phyloP scores from a whole-genome alignment of 139 green algal genomes.

The Chlamydomonas applanata region DNA sequence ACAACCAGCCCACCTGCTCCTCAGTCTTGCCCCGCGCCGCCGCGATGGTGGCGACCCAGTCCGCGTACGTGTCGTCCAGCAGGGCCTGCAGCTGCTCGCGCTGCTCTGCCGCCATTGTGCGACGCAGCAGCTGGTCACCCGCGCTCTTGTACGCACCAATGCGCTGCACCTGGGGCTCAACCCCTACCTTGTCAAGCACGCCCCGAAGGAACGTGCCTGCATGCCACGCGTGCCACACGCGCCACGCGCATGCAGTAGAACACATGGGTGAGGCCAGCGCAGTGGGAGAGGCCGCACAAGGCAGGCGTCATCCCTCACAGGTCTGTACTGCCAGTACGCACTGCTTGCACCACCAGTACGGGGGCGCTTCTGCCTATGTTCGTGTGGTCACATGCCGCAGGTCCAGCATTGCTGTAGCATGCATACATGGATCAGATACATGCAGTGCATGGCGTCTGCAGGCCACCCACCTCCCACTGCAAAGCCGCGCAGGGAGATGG shows the following conservation, averaged over 20 bases:
- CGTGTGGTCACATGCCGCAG: no score
- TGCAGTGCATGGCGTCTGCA: no score
- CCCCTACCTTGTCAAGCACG: slow-evolving; percentile 87
- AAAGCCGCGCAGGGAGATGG: slow-evolving; percentile 79
- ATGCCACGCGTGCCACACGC: neutral
- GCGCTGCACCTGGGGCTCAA: slow-evolving; percentile 79
- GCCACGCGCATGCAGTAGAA: neutral
- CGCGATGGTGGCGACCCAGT: slow-evolving; percentile 68
- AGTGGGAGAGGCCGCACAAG: no score
- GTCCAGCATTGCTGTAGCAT: no score
- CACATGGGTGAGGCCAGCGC: neutral
- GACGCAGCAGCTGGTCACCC: slow-evolving; percentile 91
- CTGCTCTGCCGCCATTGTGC: slow-evolving; percentile 80
- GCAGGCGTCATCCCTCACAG: no score
- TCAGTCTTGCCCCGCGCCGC: slow-evolving; percentile 58
- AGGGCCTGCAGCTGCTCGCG: slow-evolving; percentile 66
- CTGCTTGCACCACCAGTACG: no score
- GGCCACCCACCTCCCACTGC: slow-evolving; percentile 60
- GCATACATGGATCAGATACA: no score
- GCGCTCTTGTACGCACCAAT: slow-evolving; percentile 87
- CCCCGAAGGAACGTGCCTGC: slow-evolving; percentile 82
- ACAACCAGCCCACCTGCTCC: slow-evolving; percentile 54
- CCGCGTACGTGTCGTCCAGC: slow-evolving; percentile 83
- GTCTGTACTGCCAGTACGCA: no score
- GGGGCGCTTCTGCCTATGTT: no score